Base-by-base conservation (phyloP, 2,329 filamentous ascomycete species). In the Pseudogymnoascus sp. region DNA sequence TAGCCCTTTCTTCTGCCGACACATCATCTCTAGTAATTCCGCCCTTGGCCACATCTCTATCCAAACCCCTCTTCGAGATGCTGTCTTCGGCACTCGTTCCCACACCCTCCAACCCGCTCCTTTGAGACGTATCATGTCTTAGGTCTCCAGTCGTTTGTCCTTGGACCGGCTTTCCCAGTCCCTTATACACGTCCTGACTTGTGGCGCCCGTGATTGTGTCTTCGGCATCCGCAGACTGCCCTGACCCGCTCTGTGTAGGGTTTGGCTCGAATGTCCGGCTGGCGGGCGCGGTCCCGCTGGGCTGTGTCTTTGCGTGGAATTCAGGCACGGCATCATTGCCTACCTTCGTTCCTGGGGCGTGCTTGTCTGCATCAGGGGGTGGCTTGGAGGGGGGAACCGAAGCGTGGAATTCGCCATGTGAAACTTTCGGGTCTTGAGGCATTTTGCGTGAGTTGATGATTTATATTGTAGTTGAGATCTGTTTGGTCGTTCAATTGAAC, bases 241-340 rank as follows among this genome's bases (percentile, higher is more conserved):
- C 41, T 1, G 22, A 20, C 12, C 25, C 41, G 22, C 6, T 43
- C 8, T 43, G n/a, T 14, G 14, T 47, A n/a, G 22, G 22, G 41
- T 47, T 47, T 1, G 41, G 41, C 41, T 47, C 7, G 12, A 47
- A 47, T 28, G 41, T n/a, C 18, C 41, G 41, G 41, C 41, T 47
- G 41, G 22, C 20, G 22, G 88, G 88, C 0, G 88, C 87, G 3
- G 83, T 82, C 63, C 88, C 88, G 0, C 86, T 74, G 0, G 85
- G 79, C 36, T 85, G 74, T 1, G 79, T 80, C 71, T 90, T 66
- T 22, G 83, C 81, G 67, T 81, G 76, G 76, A 88, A 91, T 69
- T 88, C 86, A 18, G 84, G 84, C 11, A 74, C 70, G 22, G 75
- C 74, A 60, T 87, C 85, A 66, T 84, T 82, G 68, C 82, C 82